phyloP scores from a whole-genome alignment of 345 rosid species.

The Eucalyptus polybractea region DNA sequence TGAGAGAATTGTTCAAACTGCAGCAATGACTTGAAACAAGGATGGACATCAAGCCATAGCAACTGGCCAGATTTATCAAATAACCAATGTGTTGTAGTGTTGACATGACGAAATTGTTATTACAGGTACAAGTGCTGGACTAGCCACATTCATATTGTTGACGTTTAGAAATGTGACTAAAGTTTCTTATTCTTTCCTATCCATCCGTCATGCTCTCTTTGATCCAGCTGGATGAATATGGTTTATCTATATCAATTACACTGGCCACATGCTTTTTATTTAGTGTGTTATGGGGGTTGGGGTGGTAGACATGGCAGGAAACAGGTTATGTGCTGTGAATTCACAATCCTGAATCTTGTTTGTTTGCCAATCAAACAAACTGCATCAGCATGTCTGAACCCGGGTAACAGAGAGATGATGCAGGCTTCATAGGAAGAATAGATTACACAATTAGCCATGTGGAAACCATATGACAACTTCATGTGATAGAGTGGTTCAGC shows the following conservation, averaged over 20 bases:
- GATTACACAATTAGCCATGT: background rate
- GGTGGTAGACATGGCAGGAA: background rate
- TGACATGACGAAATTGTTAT: background rate
- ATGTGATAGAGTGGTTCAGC: background rate
- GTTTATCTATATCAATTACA: background rate
- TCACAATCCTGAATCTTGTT: background rate
- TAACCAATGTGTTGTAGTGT: background rate
- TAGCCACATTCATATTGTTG: background rate
- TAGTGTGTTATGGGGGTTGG: background rate
- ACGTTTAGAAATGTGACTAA: background rate
- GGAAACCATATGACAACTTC: background rate
- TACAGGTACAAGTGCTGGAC: background rate
- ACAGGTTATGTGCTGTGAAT: background rate
- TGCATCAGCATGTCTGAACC: background rate
- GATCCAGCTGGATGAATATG: background rate
- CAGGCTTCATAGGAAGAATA: background rate
- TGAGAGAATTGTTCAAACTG: background rate
- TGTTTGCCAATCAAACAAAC: background rate
- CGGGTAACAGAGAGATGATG: background rate
- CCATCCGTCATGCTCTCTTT: background rate
- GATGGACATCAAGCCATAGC: background rate
- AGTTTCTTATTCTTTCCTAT: background rate
- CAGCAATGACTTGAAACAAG: background rate
- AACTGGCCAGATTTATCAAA: background rate
- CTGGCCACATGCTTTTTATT: background rate